Conservation (phyloP, 2,329 filamentous ascomycete species). For the Penicillium decumbens region DNA sequence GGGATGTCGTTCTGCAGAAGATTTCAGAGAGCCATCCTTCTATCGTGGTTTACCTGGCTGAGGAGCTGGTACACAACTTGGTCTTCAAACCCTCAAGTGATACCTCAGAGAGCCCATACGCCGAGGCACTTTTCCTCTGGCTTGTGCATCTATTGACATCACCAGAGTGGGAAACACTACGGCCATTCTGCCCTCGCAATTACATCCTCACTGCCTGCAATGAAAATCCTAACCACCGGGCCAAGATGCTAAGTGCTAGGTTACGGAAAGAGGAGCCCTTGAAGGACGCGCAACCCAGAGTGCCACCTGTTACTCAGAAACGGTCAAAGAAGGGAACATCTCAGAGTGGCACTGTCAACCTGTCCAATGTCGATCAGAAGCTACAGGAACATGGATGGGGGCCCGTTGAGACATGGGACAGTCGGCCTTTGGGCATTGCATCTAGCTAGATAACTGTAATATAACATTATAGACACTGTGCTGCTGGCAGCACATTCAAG, state of each 20-base stretch:
- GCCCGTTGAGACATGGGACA: constrained; percentile 28
- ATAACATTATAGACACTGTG: constrained; percentile 1
- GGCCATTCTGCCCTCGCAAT: constrained; percentile 27
- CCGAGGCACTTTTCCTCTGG: constrained; percentile 49
- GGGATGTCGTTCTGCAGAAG: constrained; percentile 35
- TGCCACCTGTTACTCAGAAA: neutral
- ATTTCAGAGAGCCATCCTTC: constrained; percentile 32
- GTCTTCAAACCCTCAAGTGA: constrained; percentile 21
- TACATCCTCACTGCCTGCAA: constrained; percentile 35
- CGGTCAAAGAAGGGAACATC: constrained; percentile 1
- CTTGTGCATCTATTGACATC: constrained; percentile 45
- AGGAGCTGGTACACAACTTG: constrained; percentile 37
- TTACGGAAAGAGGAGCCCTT: constrained; percentile 13
- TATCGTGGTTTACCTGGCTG: constrained; percentile 39
- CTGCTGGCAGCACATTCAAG: constrained; percentile 20
- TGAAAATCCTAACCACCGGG: constrained; percentile 33
- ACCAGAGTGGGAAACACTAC: constrained; percentile 33
- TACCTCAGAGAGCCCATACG: constrained; percentile 27
- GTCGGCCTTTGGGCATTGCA: constrained; percentile 33
- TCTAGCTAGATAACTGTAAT: constrained; percentile 14
- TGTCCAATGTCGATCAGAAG: constrained; percentile 16
- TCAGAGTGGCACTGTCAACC: constrained; percentile 1
- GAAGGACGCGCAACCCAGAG: neutral
- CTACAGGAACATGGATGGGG: constrained; percentile 31
- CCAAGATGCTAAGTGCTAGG: constrained; percentile 17